Base-by-base conservation (phyloP, 2,329 filamentous ascomycete species). In the Scedosporium boydii region DNA sequence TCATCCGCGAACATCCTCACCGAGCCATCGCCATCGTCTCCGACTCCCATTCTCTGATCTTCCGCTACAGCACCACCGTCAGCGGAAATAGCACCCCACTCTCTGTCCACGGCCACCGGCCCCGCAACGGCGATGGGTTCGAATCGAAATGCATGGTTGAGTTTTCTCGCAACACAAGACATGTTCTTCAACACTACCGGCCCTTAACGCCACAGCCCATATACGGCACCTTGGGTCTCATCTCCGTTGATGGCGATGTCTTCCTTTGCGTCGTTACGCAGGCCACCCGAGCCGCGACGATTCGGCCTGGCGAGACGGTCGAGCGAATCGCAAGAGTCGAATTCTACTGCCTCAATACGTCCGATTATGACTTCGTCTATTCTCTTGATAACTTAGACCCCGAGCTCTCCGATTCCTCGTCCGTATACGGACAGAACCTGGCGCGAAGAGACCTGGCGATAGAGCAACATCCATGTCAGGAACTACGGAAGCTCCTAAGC, bases 231-330 rank as follows among this genome's bases (percentile, higher is more conserved):
- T 78, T 98, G 56, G 93, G 93, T 1, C 78, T 98, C 65, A 93
- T 97, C 68, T 89, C 91, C 0, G 83, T 96, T 65, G 86, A 87
- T 65, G 82, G 86, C 64, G 91, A 97, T 77, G 87, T 97, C 14
- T 98, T 98, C 72, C 79, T 98, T 16, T 95, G 92, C 65, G 89
- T 97, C 63, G 90, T 98, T 61, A 96, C 90, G 29, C 85, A 87
- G 56, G 89, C 91, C 44, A 82, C 85, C 21, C 86, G 87, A 65
- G 91, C 93, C 5, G 93, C 93, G 16, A 91, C 86, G 1, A 82
- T 97, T 58, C 83, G 92, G 58, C 92, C 92, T 0, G 91, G 91
- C 57, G 93, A 98, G 79, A 93, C 89, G 3, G 88, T 97, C 26
- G 90, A 95, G 76, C 87, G 87, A 73, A 98, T 98, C 69, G 82